phyloP scores from a whole-genome alignment of 2,329 filamentous ascomycete genomes.

The Onygenales sp. region DNA sequence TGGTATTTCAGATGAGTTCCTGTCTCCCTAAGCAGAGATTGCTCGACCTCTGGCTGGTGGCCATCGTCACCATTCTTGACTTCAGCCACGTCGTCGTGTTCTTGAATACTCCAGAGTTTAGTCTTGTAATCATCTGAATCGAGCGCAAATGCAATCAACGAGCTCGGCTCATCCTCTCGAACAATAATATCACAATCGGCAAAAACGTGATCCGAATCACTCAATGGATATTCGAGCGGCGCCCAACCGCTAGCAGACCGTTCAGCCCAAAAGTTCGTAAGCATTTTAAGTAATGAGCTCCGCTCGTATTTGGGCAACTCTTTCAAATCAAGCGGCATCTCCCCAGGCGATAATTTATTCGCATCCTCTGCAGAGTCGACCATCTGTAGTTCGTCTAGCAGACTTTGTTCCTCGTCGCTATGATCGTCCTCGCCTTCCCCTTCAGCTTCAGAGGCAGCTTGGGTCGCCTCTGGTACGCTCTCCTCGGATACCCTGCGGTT shows the following conservation, averaged over 20 bases:
- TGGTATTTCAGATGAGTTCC: conserved; percentile 94
- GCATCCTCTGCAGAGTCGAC: conserved; percentile 39
- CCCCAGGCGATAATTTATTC: conserved; percentile 41
- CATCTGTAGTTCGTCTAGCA: conserved; percentile 58
- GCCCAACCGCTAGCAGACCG: conserved; percentile 92
- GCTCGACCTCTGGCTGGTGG: conserved; percentile 66
- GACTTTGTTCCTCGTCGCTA: conserved; percentile 64
- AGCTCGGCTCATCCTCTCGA: conserved; percentile 93
- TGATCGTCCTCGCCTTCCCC: conserved; percentile 56
- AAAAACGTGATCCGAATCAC: conserved; percentile 84
- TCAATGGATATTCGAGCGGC: conserved; percentile 83
- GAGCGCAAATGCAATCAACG: conserved; percentile 85
- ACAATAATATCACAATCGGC: conserved; percentile 96
- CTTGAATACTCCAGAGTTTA: conserved; percentile 51
- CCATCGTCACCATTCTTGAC: conserved; percentile 26
- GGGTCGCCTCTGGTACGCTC: conserved; percentile 36
- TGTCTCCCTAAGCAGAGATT: conserved; percentile 70
- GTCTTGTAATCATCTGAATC: conserved; percentile 77
- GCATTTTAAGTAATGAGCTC: conserved; percentile 84
- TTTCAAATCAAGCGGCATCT: conserved; percentile 49
- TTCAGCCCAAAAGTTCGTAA: conserved; percentile 98
- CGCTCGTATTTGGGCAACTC: conserved; percentile 90
- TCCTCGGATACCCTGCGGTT: conserved; percentile 22
- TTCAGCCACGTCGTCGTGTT: conserved; percentile 24
- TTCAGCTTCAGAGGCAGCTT: conserved; percentile 55